Base-by-base conservation (phyloP, 352 stramenopile species). In the Elongisporangium senticosum region DNA sequence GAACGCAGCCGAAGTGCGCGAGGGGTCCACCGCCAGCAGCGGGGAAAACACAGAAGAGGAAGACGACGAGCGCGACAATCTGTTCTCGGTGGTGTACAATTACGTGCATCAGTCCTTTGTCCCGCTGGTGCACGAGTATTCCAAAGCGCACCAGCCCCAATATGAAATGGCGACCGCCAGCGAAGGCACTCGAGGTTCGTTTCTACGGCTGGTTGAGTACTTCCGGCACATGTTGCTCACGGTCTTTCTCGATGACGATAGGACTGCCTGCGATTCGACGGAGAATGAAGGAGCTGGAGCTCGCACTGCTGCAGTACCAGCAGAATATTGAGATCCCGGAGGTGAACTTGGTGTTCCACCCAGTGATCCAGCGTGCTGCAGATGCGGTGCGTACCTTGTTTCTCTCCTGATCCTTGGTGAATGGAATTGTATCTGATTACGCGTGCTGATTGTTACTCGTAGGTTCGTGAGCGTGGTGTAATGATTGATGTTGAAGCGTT, bases 241-340 rank as follows among this genome's bases (percentile, higher is more conserved):
- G 33, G 11, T 10, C 3, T 17, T 17, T 26, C 4, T 43, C 47
- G 19, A n/a, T 48, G 15, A 15, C 15, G 4, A 89, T 88, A 51
- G 84, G 84, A 20, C 55, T 96, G 23, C 83, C 87, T 17, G 86
- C 86, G 14, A 95, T 98, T 65, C 90, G 92, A 47, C 86, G 87
- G 39, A 72, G 82, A 51, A 93, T 98, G 76, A 97, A 96, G 55
- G 95, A 98, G 65, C 77, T 98, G 20, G 95, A 98, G 61, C 72
- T 98, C 19, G 93, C 94, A 10, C 66, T 98, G 60, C 73, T 97
- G 33, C 90, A 97, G 58, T 98, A 96, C 69, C 89, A 98, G 65
- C 90, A 97, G 59, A 96, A 97, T 58, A 87, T 98, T 59, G 90
- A 98, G 63, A 98, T 98, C 56, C 94, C 95, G 1, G 89, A 96